phyloP scores from a whole-genome alignment of 2,329 filamentous ascomycete genomes.

The Aspergillus pseudonomiae region DNA sequence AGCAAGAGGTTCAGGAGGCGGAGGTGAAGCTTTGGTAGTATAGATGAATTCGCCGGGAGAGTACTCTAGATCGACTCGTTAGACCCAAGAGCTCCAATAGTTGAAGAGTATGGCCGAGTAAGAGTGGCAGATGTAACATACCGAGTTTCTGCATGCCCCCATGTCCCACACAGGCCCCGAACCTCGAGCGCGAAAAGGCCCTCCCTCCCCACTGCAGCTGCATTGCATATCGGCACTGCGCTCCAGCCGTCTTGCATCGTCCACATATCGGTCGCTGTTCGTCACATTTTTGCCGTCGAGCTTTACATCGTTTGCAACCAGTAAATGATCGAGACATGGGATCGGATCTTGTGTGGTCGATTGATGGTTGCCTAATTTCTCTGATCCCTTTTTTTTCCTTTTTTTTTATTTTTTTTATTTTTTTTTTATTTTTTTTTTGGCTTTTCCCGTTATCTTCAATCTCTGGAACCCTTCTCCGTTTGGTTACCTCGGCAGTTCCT shows the following conservation, averaged over 20 bases:
- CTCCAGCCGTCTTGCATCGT: constrained; percentile 42
- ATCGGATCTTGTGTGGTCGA: constrained; percentile 11
- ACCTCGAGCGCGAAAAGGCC: constrained; percentile 44
- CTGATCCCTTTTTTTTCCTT: constrained; percentile 12
- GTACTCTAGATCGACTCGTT: constrained; percentile 32
- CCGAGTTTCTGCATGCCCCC: constrained; percentile 42
- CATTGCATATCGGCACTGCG: constrained; percentile 45
- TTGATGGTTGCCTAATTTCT: background rate
- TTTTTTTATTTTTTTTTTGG: too few relatives aligned
- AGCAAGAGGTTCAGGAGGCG: constrained; percentile 24
- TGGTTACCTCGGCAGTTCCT: background rate
- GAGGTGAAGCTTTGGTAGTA: constrained; percentile 31
- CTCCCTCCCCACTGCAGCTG: constrained; percentile 47
- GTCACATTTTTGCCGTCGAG: constrained; percentile 50
- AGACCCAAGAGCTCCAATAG: background rate
- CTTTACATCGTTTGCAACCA: constrained; percentile 49
- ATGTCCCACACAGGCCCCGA: constrained; percentile 38
- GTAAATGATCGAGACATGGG: constrained; percentile 46
- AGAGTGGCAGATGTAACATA: constrained; percentile 14
- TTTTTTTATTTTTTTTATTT: too few relatives aligned
- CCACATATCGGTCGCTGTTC: constrained; percentile 46
- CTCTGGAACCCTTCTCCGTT: background rate
- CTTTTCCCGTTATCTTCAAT: background rate
- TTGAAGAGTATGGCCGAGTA: background rate
- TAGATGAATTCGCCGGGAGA: constrained; percentile 45